A percentile compares a stretch with the other conserved stretches of the same genome.
Evolutionary conservation across 192 early-diverging fungal genomes (phyloP).

Genomic region (Coemansia sp.): DNA sequence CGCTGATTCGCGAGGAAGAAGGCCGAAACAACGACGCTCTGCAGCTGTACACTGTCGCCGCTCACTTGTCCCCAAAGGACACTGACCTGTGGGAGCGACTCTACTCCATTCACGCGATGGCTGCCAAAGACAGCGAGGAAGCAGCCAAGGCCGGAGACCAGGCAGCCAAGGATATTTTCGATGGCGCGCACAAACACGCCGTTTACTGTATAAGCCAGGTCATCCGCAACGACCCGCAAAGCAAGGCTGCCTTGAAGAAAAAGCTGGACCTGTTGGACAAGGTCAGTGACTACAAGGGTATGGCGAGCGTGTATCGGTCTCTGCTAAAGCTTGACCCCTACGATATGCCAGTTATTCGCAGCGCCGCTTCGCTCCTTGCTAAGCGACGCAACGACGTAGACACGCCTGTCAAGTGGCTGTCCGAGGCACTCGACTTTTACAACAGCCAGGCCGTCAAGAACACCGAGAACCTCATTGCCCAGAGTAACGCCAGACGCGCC

Average conservation of each 20-base stretch:
- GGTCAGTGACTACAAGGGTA: slow-evolving; percentile 48
- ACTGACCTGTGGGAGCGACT: slow-evolving; percentile 78
- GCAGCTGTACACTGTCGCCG: slow-evolving; percentile 83
- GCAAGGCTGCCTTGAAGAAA: slow-evolving; percentile 70
- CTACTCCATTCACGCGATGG: slow-evolving; percentile 67
- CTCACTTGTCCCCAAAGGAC: slow-evolving; percentile 77
- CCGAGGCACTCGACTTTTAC: slow-evolving; percentile 45
- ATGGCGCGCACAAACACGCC: slow-evolving; percentile 67
- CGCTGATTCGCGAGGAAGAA: slow-evolving; percentile 84
- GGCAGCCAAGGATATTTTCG: slow-evolving; percentile 42
- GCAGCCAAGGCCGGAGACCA: slow-evolving; percentile 12
- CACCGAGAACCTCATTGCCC: slow-evolving; percentile 57
- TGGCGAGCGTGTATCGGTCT: slow-evolving; percentile 58
- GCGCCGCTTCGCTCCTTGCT: slow-evolving; percentile 60
- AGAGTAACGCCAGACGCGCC: slow-evolving; percentile 22
- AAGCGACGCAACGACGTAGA: slow-evolving; percentile 41
- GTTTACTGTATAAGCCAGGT: slow-evolving; percentile 80
- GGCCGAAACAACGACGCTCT: slow-evolving; percentile 71
- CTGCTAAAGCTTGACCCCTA: slow-evolving; percentile 64
- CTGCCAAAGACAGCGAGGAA: slow-evolving; percentile 8
- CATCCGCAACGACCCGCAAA: slow-evolving; percentile 59
- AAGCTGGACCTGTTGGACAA: slow-evolving; percentile 64
- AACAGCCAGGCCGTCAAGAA: slow-evolving; percentile 60
- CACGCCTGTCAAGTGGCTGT: slow-evolving; percentile 39
- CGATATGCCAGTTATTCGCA: slow-evolving; percentile 64